Evolutionary conservation across 2,329 filamentous ascomycete species (phyloP), one percentile per base, ranked within the genome.

Genomic region (Rhytidhysteron rufulum): DNA sequence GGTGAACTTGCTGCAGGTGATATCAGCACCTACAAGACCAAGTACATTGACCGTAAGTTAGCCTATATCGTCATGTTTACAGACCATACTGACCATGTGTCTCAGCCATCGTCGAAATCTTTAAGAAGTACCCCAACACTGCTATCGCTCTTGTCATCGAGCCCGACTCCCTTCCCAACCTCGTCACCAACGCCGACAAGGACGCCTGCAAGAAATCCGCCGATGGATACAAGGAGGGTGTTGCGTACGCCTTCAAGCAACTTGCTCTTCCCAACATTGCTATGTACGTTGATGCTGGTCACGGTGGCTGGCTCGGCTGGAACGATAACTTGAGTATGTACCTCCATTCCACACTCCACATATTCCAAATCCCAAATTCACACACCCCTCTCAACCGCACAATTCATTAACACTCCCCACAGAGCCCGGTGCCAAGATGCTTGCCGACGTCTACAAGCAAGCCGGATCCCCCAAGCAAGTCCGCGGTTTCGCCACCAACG

Each of bases 251-350:
- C 4, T 61, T 82, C 40, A 69, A 71, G 53, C 65, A 70, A 42
- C 68, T 83, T 49, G 80, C 82, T 64, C 63, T 83, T 25, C 71
- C 75, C 53, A 83, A 84, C 59, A 78, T 83, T 25, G 68, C 75
- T 49, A 78, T 80, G 76, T 83, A 83, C 61, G 62, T 83, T 31
- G 80, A 84, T 53, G 79, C 79, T 17, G 80, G 78, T 48, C 80
- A 84, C 62, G 79, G 76, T 35, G 79, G 80, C 51, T 84, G 80
- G 80, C 71, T 83, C 37, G 80, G 80, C 58, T 83, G 79, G 79
- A 65, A 75, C 39, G 79, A 76, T 54, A 83, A 83, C 66, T 70
- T 80, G 38, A 58, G 60, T 45, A 54, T 25, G 55, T 56, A 15
- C 8, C 21, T 22, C 20, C n/a, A n/a, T n/a, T n/a, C n/a, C n/a